These are phyloP conservation scores for Apostasia shenzhenica DNA, from an alignment of 106 monocot species.

Conservation along the genomic window DNA sequence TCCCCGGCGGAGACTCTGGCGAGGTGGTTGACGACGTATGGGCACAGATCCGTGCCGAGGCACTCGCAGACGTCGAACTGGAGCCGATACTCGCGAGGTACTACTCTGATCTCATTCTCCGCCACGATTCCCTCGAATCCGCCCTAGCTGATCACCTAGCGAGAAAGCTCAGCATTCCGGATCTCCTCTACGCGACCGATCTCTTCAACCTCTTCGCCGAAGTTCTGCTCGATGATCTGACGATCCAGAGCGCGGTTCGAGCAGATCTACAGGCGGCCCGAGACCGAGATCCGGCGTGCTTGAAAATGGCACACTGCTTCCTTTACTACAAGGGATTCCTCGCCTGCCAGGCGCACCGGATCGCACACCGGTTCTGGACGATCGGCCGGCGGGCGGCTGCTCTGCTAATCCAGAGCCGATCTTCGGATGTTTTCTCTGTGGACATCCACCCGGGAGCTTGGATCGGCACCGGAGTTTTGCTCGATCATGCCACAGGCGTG, in stretches of 20 bases:
- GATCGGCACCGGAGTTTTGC: constrained; percentile 45
- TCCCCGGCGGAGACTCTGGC: background rate
- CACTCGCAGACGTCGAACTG: background rate
- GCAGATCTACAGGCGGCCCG: constrained; percentile 50
- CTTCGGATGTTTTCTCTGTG: constrained; percentile 55
- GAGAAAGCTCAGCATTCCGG: background rate
- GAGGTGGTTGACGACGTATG: background rate
- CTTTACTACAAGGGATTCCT: constrained; percentile 73
- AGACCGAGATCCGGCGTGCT: constrained; percentile 63
- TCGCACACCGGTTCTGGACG: constrained; percentile 45
- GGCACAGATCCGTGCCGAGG: background rate
- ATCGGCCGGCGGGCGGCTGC: constrained; percentile 30
- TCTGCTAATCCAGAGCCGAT: constrained; percentile 42
- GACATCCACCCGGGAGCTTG: constrained; percentile 70
- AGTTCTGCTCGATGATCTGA: constrained; percentile 12
- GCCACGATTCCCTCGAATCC: background rate
- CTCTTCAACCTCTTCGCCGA: background rate
- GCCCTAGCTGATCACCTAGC: background rate
- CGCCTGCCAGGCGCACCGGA: constrained; percentile 47
- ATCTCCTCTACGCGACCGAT: background rate
- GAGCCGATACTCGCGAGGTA: constrained; percentile 3
- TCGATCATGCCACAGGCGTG: constrained; percentile 75
- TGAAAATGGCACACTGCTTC: constrained; percentile 42
- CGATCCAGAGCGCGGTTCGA: constrained; percentile 19
- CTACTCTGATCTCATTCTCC: background rate